Base-by-base conservation (phyloP, 2,329 filamentous ascomycete genomes). In the Pseudocercospora pini-densiflorae region DNA sequence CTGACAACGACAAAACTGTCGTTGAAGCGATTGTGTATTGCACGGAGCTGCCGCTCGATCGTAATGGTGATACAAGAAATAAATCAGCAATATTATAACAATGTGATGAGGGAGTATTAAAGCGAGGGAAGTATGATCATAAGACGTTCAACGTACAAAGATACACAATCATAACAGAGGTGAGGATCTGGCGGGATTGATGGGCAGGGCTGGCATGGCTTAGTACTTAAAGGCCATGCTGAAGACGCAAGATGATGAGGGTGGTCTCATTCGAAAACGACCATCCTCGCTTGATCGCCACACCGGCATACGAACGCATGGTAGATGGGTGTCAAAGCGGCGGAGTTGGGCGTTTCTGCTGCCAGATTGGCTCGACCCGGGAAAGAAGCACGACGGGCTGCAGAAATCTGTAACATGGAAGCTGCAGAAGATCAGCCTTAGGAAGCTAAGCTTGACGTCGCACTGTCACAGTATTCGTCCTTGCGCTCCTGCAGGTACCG, bases 211-310 rank as follows among this genome's bases (percentile, higher is more conserved):
- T 68, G 69, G 68, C 66, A 68, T 68, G 59, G 66, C 65, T 65
- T 61, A 67, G 60, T 67, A 69, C 67, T 71, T 71, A 70, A 70
- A 61, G 62, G 45, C 40, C 47, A 61, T 61, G 60, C 59, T 66
- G 64, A 66, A 63, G 64, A 59, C 47, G 60, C 57, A 45, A 45
- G 33, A 59, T 59, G 57, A 59, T 59, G 33, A 59, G 33, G 57
- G 55, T 62, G 61, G 62, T 71, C 62, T 65, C 68, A 69, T 68
- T 66, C 64, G 66, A 67, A 68, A 69, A 65, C 65, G 54, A 40
- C 49, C 62, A 61, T 63, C 61, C 65, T 70, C 69, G 70, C 66
- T 68, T 68, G 68, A 69, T 73, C 70, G 71, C 71, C 73, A 72
- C 70, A 64, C 59, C 55, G 65, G 68, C 69, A 71, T 62, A 58